phyloP scores from a whole-genome alignment of 2,329 filamentous ascomycete genomes.

The Calycina marina region DNA sequence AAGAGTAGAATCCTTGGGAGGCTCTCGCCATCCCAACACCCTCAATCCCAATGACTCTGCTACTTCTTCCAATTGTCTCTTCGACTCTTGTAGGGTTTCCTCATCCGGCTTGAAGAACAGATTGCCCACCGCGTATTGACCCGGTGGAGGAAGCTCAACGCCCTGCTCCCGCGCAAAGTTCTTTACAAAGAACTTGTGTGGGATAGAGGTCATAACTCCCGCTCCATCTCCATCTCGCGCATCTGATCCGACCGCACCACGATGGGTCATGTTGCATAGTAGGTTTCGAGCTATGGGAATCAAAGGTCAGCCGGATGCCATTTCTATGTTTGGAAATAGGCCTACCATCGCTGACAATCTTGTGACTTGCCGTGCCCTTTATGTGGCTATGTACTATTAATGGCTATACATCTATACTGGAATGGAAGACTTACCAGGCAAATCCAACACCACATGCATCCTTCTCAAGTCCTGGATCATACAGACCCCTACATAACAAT shows the following conservation, averaged over 20 bases:
- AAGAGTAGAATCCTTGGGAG: constrained; percentile 83
- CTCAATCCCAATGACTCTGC: constrained; percentile 76
- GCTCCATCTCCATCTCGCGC: constrained; percentile 95
- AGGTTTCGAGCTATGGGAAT: constrained; percentile 60
- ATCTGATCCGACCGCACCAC: constrained; percentile 94
- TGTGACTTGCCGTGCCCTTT: constrained; percentile 94
- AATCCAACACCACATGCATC: constrained; percentile 99
- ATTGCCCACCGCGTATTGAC: constrained; percentile 95
- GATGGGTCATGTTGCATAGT: constrained; percentile 99
- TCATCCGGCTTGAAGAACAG: constrained; percentile 97
- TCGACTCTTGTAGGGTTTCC: constrained; percentile 78
- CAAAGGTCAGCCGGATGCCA: constrained; percentile 21
- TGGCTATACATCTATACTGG: constrained; percentile 10
- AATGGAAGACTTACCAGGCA: constrained; percentile 56
- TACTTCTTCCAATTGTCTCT: constrained; percentile 85
- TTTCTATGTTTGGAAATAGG: constrained; percentile 6
- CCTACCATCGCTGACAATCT: constrained; percentile 93
- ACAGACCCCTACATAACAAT: constrained; percentile 50
- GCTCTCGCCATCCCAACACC: constrained; percentile 91
- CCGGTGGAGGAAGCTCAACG: constrained; percentile 71
- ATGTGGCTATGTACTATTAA: constrained; percentile 61
- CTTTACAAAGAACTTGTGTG: constrained; percentile 96
- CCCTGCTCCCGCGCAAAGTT: constrained; percentile 89
- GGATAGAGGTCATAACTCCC: constrained; percentile 98
- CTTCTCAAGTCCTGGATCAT: constrained; percentile 91